Evolutionary conservation across 139 green algal species (phyloP), one percentile per base, ranked within the genome.

Genomic region (Mesostigma viride): DNA sequence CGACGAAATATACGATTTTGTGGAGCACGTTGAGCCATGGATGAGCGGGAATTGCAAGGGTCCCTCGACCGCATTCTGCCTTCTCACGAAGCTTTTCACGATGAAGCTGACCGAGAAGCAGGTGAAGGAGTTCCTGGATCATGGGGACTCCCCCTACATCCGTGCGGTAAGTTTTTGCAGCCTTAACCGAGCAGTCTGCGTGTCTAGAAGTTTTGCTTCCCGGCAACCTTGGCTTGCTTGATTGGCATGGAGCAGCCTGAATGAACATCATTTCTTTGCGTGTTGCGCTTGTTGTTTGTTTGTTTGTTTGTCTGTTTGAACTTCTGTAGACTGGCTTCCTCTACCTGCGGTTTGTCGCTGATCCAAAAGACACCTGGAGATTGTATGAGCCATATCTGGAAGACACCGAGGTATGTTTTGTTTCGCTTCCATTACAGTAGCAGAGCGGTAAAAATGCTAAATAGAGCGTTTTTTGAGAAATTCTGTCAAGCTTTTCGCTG

Each of bases 91-190:
- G 30, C 81, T 95, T 24, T 76, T 75, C 70, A 84, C 81, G 40
- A 70, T 97, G n/a, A 83, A 87, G 63, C 70, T 86, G 0, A 86
- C 66, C 20, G 68, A 80, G 26, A 67, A 83, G 51, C 34, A 92
- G 34, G 65, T 94, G 0, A 70, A 84, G 57, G 75, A 83, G 1
- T 82, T 93, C 58, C 58, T 98, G 3, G 75, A 86, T 32, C 91
- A 97, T 73, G 36, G 62, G 2, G 92, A 98, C 76, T 96, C 89
- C 0, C 82, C 85, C 0, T 98, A 93, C 82, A 98, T 98, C 64
- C 83, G 90, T 11, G 90, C 90, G 78, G 88, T 97, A 60, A 40
- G 76, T n/a, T 51, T 71, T 24, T n/a, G n/a, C n/a, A n/a, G n/a
- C n/a, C n/a, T n/a, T n/a, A n/a, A n/a, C n/a, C n/a, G n/a, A n/a